A percentile compares a stretch with the other conserved stretches of the same genome.
Evolutionary conservation across 164 flowering plant species (phyloP).

Genomic region (Tetracentron sinense): DNA sequence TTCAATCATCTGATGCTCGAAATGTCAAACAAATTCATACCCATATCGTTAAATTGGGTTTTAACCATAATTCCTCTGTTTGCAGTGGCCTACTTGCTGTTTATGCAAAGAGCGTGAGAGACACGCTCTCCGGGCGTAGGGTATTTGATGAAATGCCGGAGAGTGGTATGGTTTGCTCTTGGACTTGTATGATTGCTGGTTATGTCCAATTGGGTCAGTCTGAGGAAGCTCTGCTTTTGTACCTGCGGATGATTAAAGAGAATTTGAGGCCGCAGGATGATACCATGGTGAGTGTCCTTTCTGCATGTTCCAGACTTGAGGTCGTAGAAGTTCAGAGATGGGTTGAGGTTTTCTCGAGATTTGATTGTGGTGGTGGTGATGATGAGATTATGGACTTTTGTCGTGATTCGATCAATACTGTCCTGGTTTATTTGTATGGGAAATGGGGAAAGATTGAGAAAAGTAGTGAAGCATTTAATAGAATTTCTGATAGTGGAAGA

Average conservation of each 20-base stretch:
- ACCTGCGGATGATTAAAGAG: too few relatives aligned
- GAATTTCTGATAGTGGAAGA: slow-evolving; percentile 19
- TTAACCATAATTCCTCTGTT: slow-evolving; percentile 32
- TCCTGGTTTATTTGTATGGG: too few relatives aligned
- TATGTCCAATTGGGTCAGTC: slow-evolving; percentile 37
- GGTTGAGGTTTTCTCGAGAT: slow-evolving; percentile 15
- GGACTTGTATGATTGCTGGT: slow-evolving; percentile 64
- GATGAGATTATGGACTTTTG: too few relatives aligned
- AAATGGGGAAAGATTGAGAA: too few relatives aligned
- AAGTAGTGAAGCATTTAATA: slow-evolving; percentile 44
- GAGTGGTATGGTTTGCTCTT: slow-evolving; percentile 29
- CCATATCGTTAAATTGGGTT: too few relatives aligned
- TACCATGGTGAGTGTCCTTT: slow-evolving; percentile 63
- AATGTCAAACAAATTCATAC: slow-evolving; percentile 37
- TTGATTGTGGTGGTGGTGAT: slow-evolving; percentile 13
- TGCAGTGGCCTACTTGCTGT: slow-evolving; percentile 45
- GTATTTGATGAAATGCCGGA: too few relatives aligned
- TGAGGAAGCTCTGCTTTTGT: slow-evolving; percentile 46
- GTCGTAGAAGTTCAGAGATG: too few relatives aligned
- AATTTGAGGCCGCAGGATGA: slow-evolving; percentile 50
- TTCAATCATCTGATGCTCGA: slow-evolving; percentile 24
- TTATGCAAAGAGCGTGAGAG: slow-evolving; percentile 42
- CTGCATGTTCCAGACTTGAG: too few relatives aligned
- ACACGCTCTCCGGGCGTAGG: slow-evolving; percentile 35
- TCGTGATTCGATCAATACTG: too few relatives aligned